Evolutionary conservation across 2,329 filamentous ascomycete genomes (phyloP).

Genomic region (Paracamarosporium sp.): DNA sequence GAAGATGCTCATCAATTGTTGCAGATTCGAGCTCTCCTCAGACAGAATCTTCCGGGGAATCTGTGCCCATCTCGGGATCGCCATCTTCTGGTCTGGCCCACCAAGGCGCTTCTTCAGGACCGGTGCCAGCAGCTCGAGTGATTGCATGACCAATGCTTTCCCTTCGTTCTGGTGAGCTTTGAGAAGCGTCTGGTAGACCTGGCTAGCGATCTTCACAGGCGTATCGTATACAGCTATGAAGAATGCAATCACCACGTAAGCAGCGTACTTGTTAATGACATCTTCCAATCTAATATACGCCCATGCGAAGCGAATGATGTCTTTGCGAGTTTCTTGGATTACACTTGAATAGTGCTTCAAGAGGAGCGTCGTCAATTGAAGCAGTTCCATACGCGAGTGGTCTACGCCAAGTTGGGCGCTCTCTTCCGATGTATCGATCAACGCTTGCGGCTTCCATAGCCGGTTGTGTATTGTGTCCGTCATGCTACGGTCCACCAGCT

Average conservation of each 20-base stretch:
- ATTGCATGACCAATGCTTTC: constrained; percentile 88
- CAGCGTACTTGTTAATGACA: constrained; percentile 98
- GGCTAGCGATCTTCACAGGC: constrained; percentile 91
- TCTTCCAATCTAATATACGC: constrained; percentile 96
- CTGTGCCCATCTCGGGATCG: constrained; percentile 78
- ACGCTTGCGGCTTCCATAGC: constrained; percentile 85
- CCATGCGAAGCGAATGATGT: constrained; percentile 99
- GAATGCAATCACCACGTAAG: constrained; percentile 95
- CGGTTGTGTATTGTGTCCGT: constrained; percentile 90
- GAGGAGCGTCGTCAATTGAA: constrained; percentile 92
- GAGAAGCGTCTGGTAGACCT: constrained; percentile 90
- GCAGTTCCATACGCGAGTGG: constrained; percentile 92
- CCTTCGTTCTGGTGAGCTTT: constrained; percentile 96
- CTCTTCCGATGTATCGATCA: constrained; percentile 83
- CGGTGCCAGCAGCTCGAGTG: constrained; percentile 92
- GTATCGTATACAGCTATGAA: constrained; percentile 98
- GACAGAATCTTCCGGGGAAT: constrained; percentile 89
- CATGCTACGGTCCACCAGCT: constrained; percentile 83
- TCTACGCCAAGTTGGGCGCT: constrained; percentile 85
- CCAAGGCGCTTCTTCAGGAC: constrained; percentile 86
- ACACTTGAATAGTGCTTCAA: constrained; percentile 93
- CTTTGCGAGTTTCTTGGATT: constrained; percentile 90
- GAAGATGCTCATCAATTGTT: constrained; percentile 97
- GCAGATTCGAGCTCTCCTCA: constrained; percentile 92
- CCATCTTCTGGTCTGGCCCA: constrained; percentile 70